phyloP scores from a whole-genome alignment of 2,329 filamentous ascomycete genomes.

The Colletotrichum trifolii region DNA sequence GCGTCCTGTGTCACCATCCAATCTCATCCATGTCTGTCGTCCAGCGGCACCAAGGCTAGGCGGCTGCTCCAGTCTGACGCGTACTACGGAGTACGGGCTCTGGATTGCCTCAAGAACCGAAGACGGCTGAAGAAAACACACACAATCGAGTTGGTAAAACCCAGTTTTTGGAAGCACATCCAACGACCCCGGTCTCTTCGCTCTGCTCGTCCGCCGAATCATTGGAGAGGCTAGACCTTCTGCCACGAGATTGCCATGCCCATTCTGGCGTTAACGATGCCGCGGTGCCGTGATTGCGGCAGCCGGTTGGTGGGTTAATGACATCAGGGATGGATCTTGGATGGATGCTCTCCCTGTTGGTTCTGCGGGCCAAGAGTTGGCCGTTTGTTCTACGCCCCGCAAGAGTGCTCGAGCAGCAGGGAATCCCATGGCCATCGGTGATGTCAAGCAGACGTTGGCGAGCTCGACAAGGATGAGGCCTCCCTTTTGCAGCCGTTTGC shows the following conservation, averaged over 20 bases:
- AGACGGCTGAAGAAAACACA: neutral
- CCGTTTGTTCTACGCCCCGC: conserved; percentile 17
- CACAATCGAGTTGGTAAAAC: conserved; percentile 7
- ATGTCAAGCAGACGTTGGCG: conserved; percentile 34
- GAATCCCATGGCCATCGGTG: conserved; percentile 11
- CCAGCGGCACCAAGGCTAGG: conserved; percentile 26
- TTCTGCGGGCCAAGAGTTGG: conserved; percentile 34
- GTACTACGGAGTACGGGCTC: conserved; percentile 7
- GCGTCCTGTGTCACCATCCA: neutral
- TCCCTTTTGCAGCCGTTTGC: conserved; percentile 1
- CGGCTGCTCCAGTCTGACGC: conserved; percentile 31
- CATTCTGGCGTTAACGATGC: conserved; percentile 23
- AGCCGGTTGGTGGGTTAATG: conserved; percentile 33
- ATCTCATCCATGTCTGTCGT: conserved; percentile 5
- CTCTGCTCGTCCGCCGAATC: neutral
- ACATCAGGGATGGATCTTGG: conserved; percentile 31
- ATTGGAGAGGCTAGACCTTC: conserved; percentile 19
- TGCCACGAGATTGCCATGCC: conserved; percentile 24
- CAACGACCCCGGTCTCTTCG: neutral
- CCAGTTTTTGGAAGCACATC: conserved; percentile 17
- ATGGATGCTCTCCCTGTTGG: conserved; percentile 17
- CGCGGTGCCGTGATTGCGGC: conserved; percentile 35
- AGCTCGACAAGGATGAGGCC: conserved; percentile 5
- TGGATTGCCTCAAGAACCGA: neutral
- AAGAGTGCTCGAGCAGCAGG: conserved; percentile 7